phyloP scores from a whole-genome alignment of 23 red algal genomes.

The Gracilaria caudata region DNA sequence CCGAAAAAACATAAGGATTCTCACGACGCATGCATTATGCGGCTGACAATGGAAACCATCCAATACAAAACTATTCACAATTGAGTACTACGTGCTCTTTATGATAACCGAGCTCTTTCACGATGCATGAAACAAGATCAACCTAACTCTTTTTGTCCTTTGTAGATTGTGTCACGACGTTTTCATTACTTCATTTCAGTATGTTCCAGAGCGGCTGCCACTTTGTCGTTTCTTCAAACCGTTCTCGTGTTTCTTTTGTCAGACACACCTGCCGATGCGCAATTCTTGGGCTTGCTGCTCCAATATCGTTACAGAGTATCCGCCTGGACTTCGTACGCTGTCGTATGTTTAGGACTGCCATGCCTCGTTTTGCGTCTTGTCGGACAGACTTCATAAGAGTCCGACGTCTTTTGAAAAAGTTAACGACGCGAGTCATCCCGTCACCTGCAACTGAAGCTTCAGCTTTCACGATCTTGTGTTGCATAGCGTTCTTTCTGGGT shows the following conservation, averaged over 20 bases:
- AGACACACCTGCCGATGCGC: neutral
- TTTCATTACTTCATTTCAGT: neutral
- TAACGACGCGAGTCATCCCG: neutral
- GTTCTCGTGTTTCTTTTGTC: neutral
- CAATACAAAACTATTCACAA: neutral
- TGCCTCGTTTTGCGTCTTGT: neutral
- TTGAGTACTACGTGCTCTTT: neutral
- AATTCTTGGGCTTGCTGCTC: neutral
- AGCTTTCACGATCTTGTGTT: slow-evolving; percentile 3
- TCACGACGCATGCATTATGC: slow-evolving; percentile 6
- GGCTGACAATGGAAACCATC: neutral
- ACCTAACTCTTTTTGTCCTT: neutral
- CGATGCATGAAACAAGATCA: neutral
- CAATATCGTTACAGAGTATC: neutral
- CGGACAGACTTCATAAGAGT: neutral
- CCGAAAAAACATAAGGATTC: neutral
- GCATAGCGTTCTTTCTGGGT: slow-evolving; percentile 12
- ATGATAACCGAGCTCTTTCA: neutral
- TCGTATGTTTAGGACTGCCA: neutral
- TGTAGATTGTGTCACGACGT: neutral
- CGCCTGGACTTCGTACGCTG: neutral
- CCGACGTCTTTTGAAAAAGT: neutral
- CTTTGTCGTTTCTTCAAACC: neutral
- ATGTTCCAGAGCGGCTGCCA: neutral
- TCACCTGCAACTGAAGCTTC: neutral